Evolutionary conservation across 257 asterid genomes (phyloP).

Genomic region (Przewalskia tangutica): DNA sequence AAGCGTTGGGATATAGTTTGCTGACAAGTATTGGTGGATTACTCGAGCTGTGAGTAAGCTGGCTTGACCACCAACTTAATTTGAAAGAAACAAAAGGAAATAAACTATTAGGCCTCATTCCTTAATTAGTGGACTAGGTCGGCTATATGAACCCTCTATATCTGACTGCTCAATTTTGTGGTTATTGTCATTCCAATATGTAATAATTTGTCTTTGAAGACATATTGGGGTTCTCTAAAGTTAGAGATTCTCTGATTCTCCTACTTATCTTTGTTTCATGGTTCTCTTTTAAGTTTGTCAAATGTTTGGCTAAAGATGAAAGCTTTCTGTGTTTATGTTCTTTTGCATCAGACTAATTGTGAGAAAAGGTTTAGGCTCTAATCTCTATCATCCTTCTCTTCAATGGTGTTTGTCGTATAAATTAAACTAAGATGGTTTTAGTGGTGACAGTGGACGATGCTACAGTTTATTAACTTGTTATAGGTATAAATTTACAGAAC

Average conservation of each 20-base stretch:
- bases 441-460: neutral
- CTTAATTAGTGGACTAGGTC: neutral
- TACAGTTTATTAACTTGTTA: neutral
- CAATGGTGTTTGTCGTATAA: neutral
- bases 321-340: neutral
- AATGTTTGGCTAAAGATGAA: neutral
- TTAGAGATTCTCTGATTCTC: neutral
- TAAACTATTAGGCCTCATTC: neutral
- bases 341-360: neutral
- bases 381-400: neutral
- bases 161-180: neutral
- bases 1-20: neutral
- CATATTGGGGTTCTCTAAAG: neutral
- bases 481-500: neutral
- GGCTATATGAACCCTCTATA: neutral
- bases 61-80: neutral
- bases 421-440: neutral
- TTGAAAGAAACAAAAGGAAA: neutral
- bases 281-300: neutral
- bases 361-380: neutral
- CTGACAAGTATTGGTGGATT: neutral
- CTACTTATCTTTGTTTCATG: neutral
- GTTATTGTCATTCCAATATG: neutral
- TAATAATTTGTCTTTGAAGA: neutral
- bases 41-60: neutral